Base-by-base conservation (phyloP, 192 early-diverging fungal genomes). In the Ambispora gerdemannii region DNA sequence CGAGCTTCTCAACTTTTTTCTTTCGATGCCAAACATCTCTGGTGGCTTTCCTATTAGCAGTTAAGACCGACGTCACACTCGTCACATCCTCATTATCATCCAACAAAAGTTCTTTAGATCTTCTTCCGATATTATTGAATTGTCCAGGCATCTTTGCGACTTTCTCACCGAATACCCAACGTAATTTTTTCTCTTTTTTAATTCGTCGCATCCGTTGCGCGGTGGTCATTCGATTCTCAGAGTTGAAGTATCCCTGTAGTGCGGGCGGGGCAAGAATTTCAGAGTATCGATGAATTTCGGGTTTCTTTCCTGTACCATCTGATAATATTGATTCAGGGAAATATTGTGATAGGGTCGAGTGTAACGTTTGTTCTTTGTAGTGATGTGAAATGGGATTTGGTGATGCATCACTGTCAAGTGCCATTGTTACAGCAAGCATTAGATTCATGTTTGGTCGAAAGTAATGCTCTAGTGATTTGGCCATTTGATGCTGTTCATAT, bases 351-450 rank as follows among this genome's bases (percentile, higher is more conserved):
- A 74, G 27, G 1, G 34, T 69, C 7, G 65, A 62, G 52, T 67
- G 64, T 28, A 74, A 49, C 15, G 68, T 70, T 49, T 70, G 72
- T 55, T 69, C 72, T 74, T 74, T 63, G 27, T 61, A 66, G 22
- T 70, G 67, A 74, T 67, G 72, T 6, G 63, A 60, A 25, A 52
- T 50, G 43, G 72, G 65, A 10, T 31, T n/a, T 35, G 22, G 66
- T 33, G 55, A 13, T 20, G 34, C 19, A 56, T n/a, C 43, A 51
- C 31, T 13, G 31, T 67, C 67, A 51, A 59, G 72, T n/a, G 50
- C 31, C 72, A 58, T 69, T 11, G 53, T 69, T 13, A 74, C 49
- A 11, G 55, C 72, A 3, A 74, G 53, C 72, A 74, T 74, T 22
- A 74, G 31, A 13, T 52, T 47, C 65, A 74, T 66, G 19, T 59